phyloP scores from a whole-genome alignment of 106 monocot genomes.

The Narthecium ossifragum region DNA sequence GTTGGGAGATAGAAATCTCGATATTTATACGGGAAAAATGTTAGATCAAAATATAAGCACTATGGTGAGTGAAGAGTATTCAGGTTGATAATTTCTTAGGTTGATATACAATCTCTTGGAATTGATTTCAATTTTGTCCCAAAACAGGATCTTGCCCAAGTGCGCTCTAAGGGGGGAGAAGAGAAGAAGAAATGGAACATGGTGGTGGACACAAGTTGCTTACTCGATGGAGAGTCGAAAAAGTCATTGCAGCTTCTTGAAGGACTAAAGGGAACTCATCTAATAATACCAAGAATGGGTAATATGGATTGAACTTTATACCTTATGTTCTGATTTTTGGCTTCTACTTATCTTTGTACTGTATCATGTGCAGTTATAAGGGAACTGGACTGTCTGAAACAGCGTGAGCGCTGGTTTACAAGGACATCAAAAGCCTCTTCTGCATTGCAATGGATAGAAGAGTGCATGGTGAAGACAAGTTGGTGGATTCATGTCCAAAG shows the following conservation, averaged over 20 bases:
- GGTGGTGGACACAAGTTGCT: slow-evolving; percentile 67
- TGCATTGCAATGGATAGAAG: slow-evolving; percentile 74
- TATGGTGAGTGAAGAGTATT: slow-evolving; percentile 1
- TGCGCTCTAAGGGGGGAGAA: slow-evolving; percentile 10
- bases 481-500: slow-evolving; percentile 98
- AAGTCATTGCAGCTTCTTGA: slow-evolving; percentile 70
- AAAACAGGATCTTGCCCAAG: not conserved
- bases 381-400: slow-evolving; percentile 33
- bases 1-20: not conserved
- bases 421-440: slow-evolving; percentile 33
- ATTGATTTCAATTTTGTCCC: not conserved
- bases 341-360: not conserved
- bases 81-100: not conserved
- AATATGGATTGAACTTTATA: not conserved
- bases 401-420: slow-evolving; percentile 19
- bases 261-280: slow-evolving; percentile 79
- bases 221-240: slow-evolving; percentile 64
- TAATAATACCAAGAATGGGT: slow-evolving; percentile 89
- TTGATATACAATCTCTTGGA: not conserved
- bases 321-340: not conserved
- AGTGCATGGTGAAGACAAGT: slow-evolving; percentile 64
- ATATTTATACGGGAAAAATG: too few species aligned
- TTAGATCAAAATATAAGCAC: not conserved
- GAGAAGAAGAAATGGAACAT: slow-evolving; percentile 70
- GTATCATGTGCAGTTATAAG: slow-evolving; percentile 18